Conservation (phyloP, 2,329 filamentous ascomycete genomes). For the Aureobasidium vineae region DNA sequence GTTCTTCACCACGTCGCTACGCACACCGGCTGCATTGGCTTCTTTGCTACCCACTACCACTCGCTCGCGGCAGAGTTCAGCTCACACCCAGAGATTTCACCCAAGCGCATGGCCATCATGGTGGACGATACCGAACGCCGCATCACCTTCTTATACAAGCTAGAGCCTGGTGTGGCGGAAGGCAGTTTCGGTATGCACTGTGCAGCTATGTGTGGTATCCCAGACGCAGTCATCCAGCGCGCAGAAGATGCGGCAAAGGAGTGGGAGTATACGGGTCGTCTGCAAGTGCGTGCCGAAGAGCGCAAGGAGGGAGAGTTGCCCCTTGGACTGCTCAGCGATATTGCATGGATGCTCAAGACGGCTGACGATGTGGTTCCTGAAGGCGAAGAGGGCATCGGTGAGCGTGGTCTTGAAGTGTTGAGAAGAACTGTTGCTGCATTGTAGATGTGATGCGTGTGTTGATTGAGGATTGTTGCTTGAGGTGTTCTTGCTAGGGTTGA, state of each 20-base stretch:
- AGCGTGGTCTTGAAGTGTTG: conserved; percentile 56
- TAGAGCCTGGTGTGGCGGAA: conserved; percentile 91
- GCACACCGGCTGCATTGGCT: conserved; percentile 89
- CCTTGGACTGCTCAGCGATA: conserved; percentile 81
- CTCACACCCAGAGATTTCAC: conserved; percentile 79
- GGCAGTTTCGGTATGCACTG: conserved; percentile 99
- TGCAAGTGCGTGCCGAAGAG: conserved; percentile 71
- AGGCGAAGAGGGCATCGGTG: conserved; percentile 42
- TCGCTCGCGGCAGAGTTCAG: conserved; percentile 89
- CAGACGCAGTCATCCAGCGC: conserved; percentile 73
- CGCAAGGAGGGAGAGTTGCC: conserved; percentile 79
- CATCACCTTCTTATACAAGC: conserved; percentile 96
- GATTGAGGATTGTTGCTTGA: neutral
- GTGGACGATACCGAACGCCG: conserved; percentile 79
- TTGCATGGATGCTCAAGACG: conserved; percentile 71
- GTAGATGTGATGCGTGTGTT: conserved; percentile 36
- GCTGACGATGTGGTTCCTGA: conserved; percentile 39
- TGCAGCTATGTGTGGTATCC: conserved; percentile 95
- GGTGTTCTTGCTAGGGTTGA: neutral
- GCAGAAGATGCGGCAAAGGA: conserved; percentile 85
- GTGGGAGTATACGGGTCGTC: conserved; percentile 91
- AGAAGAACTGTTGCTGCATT: conserved; percentile 57
- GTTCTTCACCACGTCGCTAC: conserved; percentile 95
- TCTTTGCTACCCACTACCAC: conserved; percentile 98
- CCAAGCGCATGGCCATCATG: conserved; percentile 90